Base-by-base conservation (phyloP, 257 asterid genomes). In the Solanum ossicruentum region DNA sequence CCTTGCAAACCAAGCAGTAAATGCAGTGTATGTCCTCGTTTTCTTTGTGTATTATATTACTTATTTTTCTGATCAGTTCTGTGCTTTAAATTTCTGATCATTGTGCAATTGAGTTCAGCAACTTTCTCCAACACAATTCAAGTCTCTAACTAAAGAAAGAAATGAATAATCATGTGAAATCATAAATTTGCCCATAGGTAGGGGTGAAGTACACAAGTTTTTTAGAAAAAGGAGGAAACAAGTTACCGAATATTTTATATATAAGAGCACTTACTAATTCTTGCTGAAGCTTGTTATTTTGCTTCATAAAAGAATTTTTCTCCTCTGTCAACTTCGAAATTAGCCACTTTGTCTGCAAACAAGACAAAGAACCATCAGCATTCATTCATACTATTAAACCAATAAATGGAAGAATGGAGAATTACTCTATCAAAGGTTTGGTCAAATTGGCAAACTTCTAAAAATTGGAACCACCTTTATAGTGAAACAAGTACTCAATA, bases 261-360 rank as follows among this genome's bases (percentile, higher is more conserved):
- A 47, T 49, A 47, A 49, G 43, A 73, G 11, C 21, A 45, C 84
- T 78, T 87, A 91, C 93, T 91, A 91, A 26, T 88, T 91, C 91
- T 86, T 86, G 95, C 88, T 88, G 96, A 89, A 95, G 96, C 92
- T 89, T 93, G 80, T 85, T 88, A 86, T 86, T 94, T 91, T 90
- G 97, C 90, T 88, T 95, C 72, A 93, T 70, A 57, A 90, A 93
- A 84, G 89, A 84, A 57, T 81, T 91, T 85, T 92, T 94, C 93
- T 95, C 99, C 79, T 90, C 97, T 23, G 92, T 91, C 93, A 95
- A 90, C 93, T 89, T 91, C 55, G 96, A 86, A 88, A 95, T 89
- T 82, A 92, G 88, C 86, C 93, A 89, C 89, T 92, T 95, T 18
- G 85, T 92, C 99, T 93, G 89, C 88, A 89, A 81, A 70, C 80